Evolutionary conservation across 2,329 filamentous ascomycete species (phyloP).

Genomic region (Cytospora piceae): DNA sequence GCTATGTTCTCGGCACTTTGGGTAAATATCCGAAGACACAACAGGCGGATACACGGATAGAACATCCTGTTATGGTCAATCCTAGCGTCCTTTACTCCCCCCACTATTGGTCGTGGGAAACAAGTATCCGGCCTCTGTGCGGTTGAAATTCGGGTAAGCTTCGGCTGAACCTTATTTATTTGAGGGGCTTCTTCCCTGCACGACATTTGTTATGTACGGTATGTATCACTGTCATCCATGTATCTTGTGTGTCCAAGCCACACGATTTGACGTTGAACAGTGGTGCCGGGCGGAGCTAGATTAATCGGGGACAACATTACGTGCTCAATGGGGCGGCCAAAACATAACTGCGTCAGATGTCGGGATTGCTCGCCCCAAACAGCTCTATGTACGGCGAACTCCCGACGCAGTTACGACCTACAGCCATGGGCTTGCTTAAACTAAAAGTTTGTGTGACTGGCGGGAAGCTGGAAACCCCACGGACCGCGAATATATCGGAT

Average conservation of each 20-base stretch:
- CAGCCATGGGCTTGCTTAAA: background rate
- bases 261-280: background rate
- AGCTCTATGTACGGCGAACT: background rate
- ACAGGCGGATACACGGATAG: background rate
- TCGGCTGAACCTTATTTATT: conserved; percentile 12
- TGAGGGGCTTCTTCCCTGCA: background rate
- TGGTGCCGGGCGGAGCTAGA: background rate
- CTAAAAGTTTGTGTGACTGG: background rate
- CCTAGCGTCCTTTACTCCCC: conserved; percentile 20
- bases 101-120: background rate
- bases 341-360: background rate
- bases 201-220: background rate
- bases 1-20: background rate
- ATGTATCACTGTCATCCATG: background rate
- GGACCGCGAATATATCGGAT: background rate
- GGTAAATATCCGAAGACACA: background rate
- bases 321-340: background rate
- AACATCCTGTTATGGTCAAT: conserved; percentile 11
- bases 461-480: background rate
- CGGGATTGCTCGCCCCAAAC: background rate
- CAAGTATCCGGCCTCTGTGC: conserved; percentile 24
- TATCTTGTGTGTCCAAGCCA: background rate
- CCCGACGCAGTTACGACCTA: background rate
- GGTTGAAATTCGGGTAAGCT: conserved; percentile 24
- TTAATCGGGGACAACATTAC: background rate